phyloP scores from a whole-genome alignment of 192 early-diverging fungal species.

The Coemansia sp. region DNA sequence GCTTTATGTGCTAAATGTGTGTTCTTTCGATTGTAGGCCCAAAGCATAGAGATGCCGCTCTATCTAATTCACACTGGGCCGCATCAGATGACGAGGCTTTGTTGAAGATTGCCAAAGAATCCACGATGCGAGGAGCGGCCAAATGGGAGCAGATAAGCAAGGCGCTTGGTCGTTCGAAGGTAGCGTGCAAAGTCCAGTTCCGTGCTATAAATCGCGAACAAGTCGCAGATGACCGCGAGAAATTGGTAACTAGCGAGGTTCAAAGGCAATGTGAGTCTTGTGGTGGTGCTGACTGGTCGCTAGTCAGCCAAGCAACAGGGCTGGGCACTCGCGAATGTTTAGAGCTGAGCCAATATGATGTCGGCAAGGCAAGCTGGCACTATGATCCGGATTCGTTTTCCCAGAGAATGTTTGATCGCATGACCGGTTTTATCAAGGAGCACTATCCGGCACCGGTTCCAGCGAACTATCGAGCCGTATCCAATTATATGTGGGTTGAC shows the following conservation, averaged over 20 bases:
- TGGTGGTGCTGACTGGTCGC: slow-evolving; percentile 8
- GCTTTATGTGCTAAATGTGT: no score
- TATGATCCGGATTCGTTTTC: slow-evolving; percentile 8
- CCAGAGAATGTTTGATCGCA: background rate
- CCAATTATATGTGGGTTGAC: slow-evolving; percentile 25
- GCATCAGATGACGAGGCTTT: background rate
- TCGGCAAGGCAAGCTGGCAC: background rate
- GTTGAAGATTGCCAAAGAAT: background rate
- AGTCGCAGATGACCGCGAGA: no score
- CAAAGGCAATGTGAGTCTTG: background rate
- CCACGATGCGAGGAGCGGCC: background rate
- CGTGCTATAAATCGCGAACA: background rate
- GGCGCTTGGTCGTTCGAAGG: background rate
- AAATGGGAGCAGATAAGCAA: background rate
- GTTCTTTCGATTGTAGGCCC: background rate
- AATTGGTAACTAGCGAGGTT: no score
- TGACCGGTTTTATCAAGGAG: slow-evolving; percentile 12
- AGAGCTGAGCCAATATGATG: background rate
- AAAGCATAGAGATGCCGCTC: background rate
- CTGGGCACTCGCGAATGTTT: slow-evolving; percentile 4
- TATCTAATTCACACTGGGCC: background rate
- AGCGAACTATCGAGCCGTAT: slow-evolving; percentile 12
- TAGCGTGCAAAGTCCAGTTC: background rate
- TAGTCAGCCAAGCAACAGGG: background rate
- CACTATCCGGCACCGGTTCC: slow-evolving; percentile 11